These are phyloP conservation scores for Pichia sp. DNA, from an alignment of 1,139 yeast genomes.

Conservation along the genomic window DNA sequence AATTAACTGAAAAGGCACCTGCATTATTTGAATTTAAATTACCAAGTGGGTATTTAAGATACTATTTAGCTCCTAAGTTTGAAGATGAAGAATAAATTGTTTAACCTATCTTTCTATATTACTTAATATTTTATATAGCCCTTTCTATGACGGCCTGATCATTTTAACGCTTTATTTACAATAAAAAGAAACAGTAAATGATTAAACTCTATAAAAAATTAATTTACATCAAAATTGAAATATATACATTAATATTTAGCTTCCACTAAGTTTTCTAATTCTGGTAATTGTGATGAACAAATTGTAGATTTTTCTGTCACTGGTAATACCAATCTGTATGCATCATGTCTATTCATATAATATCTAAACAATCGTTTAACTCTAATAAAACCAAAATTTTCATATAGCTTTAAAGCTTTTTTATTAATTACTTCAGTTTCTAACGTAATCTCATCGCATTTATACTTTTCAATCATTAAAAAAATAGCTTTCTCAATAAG, in stretches of 20 bases:
- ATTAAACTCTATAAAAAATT: not conserved
- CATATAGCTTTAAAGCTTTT: conserved; percentile 75
- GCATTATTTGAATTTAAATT: conserved; percentile 90
- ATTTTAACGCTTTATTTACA: no score
- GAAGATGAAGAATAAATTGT: conserved; percentile 70
- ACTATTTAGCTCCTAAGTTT: conserved; percentile 95
- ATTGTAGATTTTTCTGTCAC: conserved; percentile 44
- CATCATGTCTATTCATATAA: conserved; percentile 89
- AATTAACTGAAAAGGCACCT: conserved; percentile 88
- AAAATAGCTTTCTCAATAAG: conserved; percentile 60
- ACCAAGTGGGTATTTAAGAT: conserved; percentile 89
- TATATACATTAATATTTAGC: conserved; percentile 6
- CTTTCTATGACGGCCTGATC: no score
- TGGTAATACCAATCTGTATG: conserved; percentile 72
- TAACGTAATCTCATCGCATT: conserved; percentile 81
- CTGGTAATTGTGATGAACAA: conserved; percentile 27
- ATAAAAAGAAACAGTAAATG: not conserved
- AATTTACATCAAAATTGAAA: not conserved
- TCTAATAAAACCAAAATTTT: conserved; percentile 79
- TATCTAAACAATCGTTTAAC: conserved; percentile 78
- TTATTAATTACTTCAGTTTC: conserved; percentile 85
- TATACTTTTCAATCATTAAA: conserved; percentile 51
- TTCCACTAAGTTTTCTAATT: conserved; percentile 7
- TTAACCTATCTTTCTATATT: not conserved
- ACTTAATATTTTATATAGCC: no score